Conservation (phyloP, 176 grass and related monocot species). For the Melocanna baccifera region DNA sequence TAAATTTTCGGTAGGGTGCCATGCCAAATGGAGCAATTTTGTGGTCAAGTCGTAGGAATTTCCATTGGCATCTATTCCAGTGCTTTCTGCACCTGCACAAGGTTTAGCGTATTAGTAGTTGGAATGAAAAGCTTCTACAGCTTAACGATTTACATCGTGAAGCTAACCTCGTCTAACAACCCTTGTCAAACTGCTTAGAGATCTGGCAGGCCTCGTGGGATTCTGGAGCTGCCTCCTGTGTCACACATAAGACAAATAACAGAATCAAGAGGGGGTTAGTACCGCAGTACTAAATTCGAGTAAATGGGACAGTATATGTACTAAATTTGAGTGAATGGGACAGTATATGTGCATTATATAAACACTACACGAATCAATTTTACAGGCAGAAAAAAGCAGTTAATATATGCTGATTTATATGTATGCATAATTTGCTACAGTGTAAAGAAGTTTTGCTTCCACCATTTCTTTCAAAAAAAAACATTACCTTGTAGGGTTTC, state of each 20-base stretch:
- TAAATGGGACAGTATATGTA: too few relatives aligned
- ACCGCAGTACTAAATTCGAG: neutral
- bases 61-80: slow-evolving; percentile 65
- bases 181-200: slow-evolving; percentile 50
- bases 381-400: neutral
- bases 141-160: slow-evolving; percentile 9
- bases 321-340: neutral
- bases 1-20: slow-evolving; percentile 82
- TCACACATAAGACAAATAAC: slow-evolving; percentile 24
- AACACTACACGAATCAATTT: neutral
- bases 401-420: neutral
- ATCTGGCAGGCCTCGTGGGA: slow-evolving; percentile 55
- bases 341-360: neutral
- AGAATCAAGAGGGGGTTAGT: slow-evolving; percentile 22
- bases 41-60: slow-evolving; percentile 75
- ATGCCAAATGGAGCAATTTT: slow-evolving; percentile 93
- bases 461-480: slow-evolving; percentile 20
- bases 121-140: slow-evolving; percentile 26
- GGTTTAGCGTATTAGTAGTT: slow-evolving; percentile 17
- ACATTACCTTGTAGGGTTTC: slow-evolving; percentile 84
- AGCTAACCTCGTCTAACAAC: slow-evolving; percentile 69
- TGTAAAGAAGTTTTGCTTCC: neutral
- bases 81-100: slow-evolving; percentile 54
- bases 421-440: slow-evolving; percentile 3
- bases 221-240: slow-evolving; percentile 69